These are phyloP conservation scores for Inosperma sp. DNA, from an alignment of 768 basidiomycete species.

Conservation along the genomic window DNA sequence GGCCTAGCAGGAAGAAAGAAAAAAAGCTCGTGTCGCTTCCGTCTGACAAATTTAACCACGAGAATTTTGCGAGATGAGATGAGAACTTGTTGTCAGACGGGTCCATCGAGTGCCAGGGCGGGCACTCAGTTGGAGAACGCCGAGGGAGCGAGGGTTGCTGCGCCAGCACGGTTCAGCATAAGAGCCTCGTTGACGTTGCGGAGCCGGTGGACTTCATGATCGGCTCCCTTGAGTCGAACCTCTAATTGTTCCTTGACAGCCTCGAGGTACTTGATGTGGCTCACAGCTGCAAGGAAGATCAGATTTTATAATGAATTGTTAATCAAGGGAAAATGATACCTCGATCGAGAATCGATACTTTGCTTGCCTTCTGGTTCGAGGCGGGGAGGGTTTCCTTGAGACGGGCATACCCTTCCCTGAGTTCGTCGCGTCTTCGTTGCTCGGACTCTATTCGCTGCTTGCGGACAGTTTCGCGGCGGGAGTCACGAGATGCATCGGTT, in stretches of 20 bases:
- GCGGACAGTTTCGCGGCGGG: constrained; percentile 85
- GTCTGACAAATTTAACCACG: constrained; percentile 23
- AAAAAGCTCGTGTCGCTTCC: constrained; percentile 39
- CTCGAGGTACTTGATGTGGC: constrained; percentile 84
- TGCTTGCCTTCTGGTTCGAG: constrained; percentile 90
- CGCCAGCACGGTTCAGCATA: constrained; percentile 66
- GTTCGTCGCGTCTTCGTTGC: constrained; percentile 88
- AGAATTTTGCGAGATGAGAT: constrained; percentile 20
- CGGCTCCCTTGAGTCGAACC: constrained; percentile 70
- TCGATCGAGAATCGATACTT: constrained; percentile 85
- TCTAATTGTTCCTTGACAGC: constrained; percentile 71
- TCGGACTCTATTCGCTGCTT: constrained; percentile 92
- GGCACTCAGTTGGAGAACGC: constrained; percentile 42
- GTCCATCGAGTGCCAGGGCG: constrained; percentile 26
- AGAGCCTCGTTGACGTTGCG: constrained; percentile 85
- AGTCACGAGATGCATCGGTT: constrained; percentile 44
- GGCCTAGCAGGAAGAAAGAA: constrained; percentile 57
- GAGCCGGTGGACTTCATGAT: constrained; percentile 76
- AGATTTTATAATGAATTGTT: constrained; percentile 10
- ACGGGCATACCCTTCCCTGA: constrained; percentile 85
- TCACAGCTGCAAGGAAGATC: constrained; percentile 52
- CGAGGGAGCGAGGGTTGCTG: constrained; percentile 45
- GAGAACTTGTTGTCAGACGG: constrained; percentile 26
- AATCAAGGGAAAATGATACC: constrained; percentile 39
- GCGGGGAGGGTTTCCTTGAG: constrained; percentile 88